Percentiles rank a stretch among this genome's conserved stretches.
These are phyloP conservation scores for Candida sonorensis DNA, from an alignment of 805 yeast species.

Conservation along the genomic window DNA sequence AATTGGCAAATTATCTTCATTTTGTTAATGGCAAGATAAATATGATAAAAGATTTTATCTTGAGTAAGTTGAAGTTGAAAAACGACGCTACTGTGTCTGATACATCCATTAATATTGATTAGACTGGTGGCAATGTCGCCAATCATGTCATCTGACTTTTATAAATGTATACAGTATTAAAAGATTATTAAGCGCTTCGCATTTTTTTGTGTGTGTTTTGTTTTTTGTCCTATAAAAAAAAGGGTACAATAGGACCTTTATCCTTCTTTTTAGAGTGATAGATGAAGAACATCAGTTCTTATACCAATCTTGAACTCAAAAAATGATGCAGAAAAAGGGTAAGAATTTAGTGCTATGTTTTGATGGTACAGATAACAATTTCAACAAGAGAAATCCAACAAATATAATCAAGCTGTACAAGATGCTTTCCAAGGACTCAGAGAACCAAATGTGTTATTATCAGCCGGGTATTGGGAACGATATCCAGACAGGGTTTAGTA, in stretches of 20 bases:
- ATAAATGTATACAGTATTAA: too few species aligned
- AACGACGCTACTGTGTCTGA: too few species aligned
- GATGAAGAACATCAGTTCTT: too few species aligned
- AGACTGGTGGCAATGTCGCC: too few species aligned
- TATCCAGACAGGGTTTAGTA: constrained; percentile 33
- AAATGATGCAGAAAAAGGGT: constrained; percentile 1
- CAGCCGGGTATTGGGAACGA: constrained; percentile 63
- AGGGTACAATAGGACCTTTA: too few species aligned
- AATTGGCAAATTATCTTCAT: constrained; percentile 10
- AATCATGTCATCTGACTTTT: too few species aligned
- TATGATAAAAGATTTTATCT: neutral
- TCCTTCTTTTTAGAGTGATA: too few species aligned
- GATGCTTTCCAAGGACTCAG: constrained; percentile 39
- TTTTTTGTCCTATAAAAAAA: too few species aligned
- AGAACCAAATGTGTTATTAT: constrained; percentile 49
- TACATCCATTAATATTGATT: too few species aligned
- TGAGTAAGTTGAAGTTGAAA: too few species aligned
- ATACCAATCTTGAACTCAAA: neutral
- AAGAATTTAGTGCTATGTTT: constrained; percentile 50
- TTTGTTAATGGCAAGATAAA: constrained; percentile 2
- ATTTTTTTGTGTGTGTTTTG: too few species aligned
- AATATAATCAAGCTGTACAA: constrained; percentile 48
- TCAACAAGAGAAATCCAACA: constrained; percentile 48
- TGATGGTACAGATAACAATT: constrained; percentile 57
- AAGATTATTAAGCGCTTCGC: too few species aligned